Evolutionary conservation across 1,284 basidiomycete genomes (phyloP).

Genomic region (Cutaneotrichosporon dermatis): DNA sequence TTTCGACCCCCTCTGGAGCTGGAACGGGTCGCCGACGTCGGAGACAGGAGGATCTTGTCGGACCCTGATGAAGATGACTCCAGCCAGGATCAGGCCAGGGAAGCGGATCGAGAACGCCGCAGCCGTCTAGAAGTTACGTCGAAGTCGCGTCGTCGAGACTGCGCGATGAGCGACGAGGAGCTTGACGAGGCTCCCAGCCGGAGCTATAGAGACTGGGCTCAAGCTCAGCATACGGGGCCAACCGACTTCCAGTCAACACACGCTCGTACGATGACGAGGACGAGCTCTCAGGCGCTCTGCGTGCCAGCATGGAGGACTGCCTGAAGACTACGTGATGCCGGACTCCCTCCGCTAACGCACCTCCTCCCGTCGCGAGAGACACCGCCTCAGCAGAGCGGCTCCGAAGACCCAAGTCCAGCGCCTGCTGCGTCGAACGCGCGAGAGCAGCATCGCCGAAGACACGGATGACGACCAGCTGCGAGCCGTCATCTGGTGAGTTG

Average conservation of each 20-base stretch:
- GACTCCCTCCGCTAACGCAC: slow-evolving; percentile 10
- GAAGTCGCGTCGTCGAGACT: not conserved
- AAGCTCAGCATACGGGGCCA: slow-evolving; percentile 20
- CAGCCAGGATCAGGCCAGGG: not conserved
- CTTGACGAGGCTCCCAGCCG: slow-evolving; percentile 12
- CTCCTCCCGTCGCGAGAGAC: not conserved
- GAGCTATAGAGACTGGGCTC: slow-evolving; percentile 1
- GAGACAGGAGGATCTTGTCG: slow-evolving; percentile 17
- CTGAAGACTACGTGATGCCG: slow-evolving; percentile 37
- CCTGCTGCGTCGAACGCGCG: slow-evolving; percentile 10
- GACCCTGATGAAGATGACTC: slow-evolving; percentile 14
- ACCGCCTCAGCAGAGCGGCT: slow-evolving; percentile 13
- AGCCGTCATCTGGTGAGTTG: slow-evolving; percentile 40
- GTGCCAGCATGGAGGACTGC: slow-evolving; percentile 69
- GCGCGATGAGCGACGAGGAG: slow-evolving; percentile 25
- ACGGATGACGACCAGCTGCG: slow-evolving; percentile 41
- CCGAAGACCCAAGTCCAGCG: slow-evolving; percentile 14
- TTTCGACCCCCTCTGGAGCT: slow-evolving; percentile 16
- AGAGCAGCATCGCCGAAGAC: slow-evolving; percentile 7
- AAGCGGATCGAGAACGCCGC: slow-evolving; percentile 9
- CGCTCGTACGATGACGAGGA: slow-evolving; percentile 76
- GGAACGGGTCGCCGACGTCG: slow-evolving; percentile 18
- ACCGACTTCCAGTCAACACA: slow-evolving; percentile 38
- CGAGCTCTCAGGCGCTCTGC: slow-evolving; percentile 77
- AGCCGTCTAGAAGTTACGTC: slow-evolving; percentile 7